A percentile compares a stretch with the other conserved stretches of the same genome.
Conservation (phyloP, 2,329 filamentous ascomycete genomes). For the Fusarium incarnatum region DNA sequence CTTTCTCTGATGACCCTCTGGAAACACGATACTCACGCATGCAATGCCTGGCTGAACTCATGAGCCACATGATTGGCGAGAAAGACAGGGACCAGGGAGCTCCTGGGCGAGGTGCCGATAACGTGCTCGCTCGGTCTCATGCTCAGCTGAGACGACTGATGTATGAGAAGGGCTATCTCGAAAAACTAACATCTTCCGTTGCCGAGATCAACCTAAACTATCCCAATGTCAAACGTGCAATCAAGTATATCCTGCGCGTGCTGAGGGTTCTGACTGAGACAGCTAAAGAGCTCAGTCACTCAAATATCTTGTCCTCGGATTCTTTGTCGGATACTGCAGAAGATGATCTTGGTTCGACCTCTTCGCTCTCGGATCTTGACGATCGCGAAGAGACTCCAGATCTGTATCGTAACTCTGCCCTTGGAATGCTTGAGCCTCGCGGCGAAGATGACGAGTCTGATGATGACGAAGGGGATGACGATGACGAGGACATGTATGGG, state of each 20-base stretch:
- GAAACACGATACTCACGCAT: conserved; percentile 90
- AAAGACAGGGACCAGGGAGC: conserved; percentile 72
- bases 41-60: conserved; percentile 88
- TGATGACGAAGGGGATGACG: conserved; percentile 77
- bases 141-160: conserved; percentile 91
- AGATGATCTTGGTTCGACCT: conserved; percentile 87
- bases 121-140: conserved; percentile 68
- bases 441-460: conserved; percentile 85
- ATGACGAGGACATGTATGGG: conserved; percentile 92
- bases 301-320: conserved; percentile 76
- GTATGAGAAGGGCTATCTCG: conserved; percentile 97
- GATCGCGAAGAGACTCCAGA: conserved; percentile 95
- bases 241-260: conserved; percentile 95
- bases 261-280: conserved; percentile 88
- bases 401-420: conserved; percentile 93
- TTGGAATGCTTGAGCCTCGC: conserved; percentile 91
- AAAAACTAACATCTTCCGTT: conserved; percentile 88
- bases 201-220: conserved; percentile 97
- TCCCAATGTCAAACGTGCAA: conserved; percentile 89
- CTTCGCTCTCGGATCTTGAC: conserved; percentile 88
- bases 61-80: conserved; percentile 90
- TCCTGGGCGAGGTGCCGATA: conserved; percentile 55
- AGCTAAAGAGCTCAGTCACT: conserved; percentile 85
- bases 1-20: conserved; percentile 79
- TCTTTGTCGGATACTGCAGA: conserved; percentile 77